Percentiles rank a stretch among this genome's conserved stretches.
phyloP scores from a whole-genome alignment of 2,329 filamentous ascomycete genomes.

The Colletotrichum gigasporum region DNA sequence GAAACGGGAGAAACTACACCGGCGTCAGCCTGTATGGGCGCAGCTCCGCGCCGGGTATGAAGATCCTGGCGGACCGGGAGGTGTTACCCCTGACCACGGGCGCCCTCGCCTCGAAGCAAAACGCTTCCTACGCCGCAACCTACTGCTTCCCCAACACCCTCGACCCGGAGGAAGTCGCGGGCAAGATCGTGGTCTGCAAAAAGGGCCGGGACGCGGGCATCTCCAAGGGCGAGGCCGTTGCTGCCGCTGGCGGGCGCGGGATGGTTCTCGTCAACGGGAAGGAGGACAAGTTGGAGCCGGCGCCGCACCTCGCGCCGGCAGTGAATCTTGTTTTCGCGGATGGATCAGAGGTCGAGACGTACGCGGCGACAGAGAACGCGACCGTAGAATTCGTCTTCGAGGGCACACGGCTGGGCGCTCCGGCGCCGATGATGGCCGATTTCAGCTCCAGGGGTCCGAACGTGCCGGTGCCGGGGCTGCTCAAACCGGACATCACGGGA shows the following conservation, averaged over 20 bases:
- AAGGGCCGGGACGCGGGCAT: background rate
- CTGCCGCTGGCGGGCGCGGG: constrained; percentile 8
- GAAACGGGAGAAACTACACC: constrained; percentile 17
- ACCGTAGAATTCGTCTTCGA: constrained; percentile 8
- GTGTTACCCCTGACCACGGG: background rate
- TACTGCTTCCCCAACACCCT: constrained; percentile 1
- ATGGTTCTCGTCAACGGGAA: constrained; percentile 17
- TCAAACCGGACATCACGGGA: constrained; percentile 31
- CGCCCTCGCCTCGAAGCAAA: background rate
- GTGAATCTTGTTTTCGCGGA: constrained; percentile 2
- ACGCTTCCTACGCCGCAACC: background rate
- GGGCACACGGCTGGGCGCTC: constrained; percentile 6
- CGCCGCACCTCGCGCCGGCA: constrained; percentile 11
- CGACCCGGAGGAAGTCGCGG: constrained; percentile 1
- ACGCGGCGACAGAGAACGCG: constrained; percentile 5
- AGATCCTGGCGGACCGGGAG: constrained; percentile 2
- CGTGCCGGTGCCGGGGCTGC: background rate
- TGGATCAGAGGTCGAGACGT: background rate
- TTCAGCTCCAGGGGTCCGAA: constrained; percentile 31
- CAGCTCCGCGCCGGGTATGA: background rate
- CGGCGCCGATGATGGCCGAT: constrained; percentile 26
- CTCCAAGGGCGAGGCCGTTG: background rate
- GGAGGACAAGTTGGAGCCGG: constrained; percentile 4
- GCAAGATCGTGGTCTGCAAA: constrained; percentile 2
- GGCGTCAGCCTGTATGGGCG: constrained; percentile 10